A percentile compares a stretch with the other conserved stretches of the same genome.
These are phyloP conservation scores for Suillus hirtellus DNA, from an alignment of 768 basidiomycete species.

Conservation along the genomic window DNA sequence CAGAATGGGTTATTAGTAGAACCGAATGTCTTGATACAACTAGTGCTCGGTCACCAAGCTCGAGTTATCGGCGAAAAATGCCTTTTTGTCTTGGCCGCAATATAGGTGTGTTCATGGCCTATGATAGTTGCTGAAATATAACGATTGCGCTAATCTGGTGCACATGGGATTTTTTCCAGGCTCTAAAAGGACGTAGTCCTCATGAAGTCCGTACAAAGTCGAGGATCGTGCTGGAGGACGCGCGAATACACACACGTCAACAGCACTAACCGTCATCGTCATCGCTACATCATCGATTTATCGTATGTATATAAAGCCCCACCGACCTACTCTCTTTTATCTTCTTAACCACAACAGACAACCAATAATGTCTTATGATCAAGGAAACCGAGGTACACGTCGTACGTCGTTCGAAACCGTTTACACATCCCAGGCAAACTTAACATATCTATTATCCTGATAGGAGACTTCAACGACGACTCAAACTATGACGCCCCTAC, in stretches of 20 bases:
- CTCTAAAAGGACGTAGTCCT: conserved; percentile 71
- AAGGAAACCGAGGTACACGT: conserved; percentile 3
- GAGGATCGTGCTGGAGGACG: conserved; percentile 71
- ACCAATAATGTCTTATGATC: conserved; percentile 11
- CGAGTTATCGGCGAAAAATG: conserved; percentile 50
- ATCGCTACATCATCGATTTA: conserved; percentile 11
- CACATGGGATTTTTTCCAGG: conserved; percentile 33
- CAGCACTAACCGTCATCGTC: conserved; percentile 1
- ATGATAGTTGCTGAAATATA: conserved; percentile 18
- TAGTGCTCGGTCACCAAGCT: not conserved
- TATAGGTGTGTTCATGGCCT: conserved; percentile 52
- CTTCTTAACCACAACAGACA: conserved; percentile 1
- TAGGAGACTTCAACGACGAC: conserved; percentile 13
- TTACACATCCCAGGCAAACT: not conserved
- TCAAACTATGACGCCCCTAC: conserved; percentile 7
- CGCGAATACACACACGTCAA: conserved; percentile 53
- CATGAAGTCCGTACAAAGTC: conserved; percentile 77
- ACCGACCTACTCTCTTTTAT: not conserved
- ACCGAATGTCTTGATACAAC: not conserved
- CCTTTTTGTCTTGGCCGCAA: conserved; percentile 76
- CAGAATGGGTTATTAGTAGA: no score
- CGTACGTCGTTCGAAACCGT: not conserved
- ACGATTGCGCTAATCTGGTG: not conserved
- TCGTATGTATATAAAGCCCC: conserved; percentile 3
- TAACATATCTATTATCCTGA: no score